A percentile compares a stretch with the other conserved stretches of the same genome.
These are phyloP conservation scores for Fremontodendron californicum DNA, from an alignment of 345 rosid species.

Conservation along the genomic window DNA sequence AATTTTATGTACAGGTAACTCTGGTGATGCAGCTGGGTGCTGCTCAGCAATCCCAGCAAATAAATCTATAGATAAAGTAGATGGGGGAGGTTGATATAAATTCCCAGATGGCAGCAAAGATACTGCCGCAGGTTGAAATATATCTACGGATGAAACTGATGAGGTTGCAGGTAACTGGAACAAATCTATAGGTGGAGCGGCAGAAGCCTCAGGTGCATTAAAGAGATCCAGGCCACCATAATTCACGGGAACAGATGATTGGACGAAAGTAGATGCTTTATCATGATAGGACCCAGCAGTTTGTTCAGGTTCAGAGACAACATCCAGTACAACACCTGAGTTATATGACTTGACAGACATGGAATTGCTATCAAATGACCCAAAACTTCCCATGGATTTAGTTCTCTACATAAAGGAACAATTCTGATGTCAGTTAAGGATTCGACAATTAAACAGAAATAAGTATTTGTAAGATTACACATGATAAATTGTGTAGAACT, in stretches of 20 bases:
- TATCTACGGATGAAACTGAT: slow-evolving; percentile 36
- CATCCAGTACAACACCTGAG: slow-evolving; percentile 50
- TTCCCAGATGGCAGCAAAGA: slow-evolving; percentile 29
- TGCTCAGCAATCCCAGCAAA: slow-evolving; percentile 46
- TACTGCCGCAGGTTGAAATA: slow-evolving; percentile 29
- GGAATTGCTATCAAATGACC: slow-evolving; percentile 59
- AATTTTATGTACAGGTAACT: slow-evolving; percentile 37
- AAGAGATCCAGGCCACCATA: slow-evolving; percentile 45
- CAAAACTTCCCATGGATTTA: slow-evolving; percentile 63
- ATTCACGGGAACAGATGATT: slow-evolving; percentile 29
- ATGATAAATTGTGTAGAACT: neutral
- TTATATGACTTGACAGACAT: slow-evolving; percentile 58
- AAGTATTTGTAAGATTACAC: neutral
- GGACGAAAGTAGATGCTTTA: slow-evolving; percentile 31
- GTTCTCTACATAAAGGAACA: slow-evolving; percentile 55
- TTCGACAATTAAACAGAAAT: slow-evolving; percentile 1
- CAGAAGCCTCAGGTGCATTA: slow-evolving; percentile 33
- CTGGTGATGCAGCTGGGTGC: slow-evolving; percentile 35
- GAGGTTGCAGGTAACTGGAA: slow-evolving; percentile 53
- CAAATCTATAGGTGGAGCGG: slow-evolving; percentile 54
- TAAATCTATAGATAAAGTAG: slow-evolving; percentile 42
- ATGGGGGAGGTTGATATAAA: slow-evolving; percentile 42
- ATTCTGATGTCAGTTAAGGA: slow-evolving; percentile 21
- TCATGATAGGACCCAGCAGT: slow-evolving; percentile 34
- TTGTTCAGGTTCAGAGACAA: slow-evolving; percentile 41